Percentiles rank a stretch among this genome's conserved stretches.
Evolutionary conservation across 192 early-diverging fungal species (phyloP).

Genomic region (Coemansia biformis): DNA sequence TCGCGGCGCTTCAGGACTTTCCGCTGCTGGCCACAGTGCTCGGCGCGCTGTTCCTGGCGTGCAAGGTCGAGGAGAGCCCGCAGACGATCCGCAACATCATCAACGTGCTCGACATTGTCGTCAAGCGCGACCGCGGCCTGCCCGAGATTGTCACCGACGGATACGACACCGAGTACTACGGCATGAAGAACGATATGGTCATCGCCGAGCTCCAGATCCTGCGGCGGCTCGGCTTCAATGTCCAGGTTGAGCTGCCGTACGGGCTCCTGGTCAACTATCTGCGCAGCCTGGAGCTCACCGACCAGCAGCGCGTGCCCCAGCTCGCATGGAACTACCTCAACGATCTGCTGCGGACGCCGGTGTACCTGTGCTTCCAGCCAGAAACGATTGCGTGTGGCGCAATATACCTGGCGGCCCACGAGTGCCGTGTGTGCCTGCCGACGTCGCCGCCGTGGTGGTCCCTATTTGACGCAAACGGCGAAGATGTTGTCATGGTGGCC

Average conservation of each 20-base stretch:
- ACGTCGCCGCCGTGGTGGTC: slow-evolving; percentile 78
- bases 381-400: slow-evolving; percentile 76
- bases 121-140: slow-evolving; percentile 53
- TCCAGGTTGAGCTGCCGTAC: slow-evolving; percentile 95
- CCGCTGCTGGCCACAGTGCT: slow-evolving; percentile 63
- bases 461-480: slow-evolving; percentile 68
- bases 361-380: slow-evolving; percentile 48
- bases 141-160: slow-evolving; percentile 54
- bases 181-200: slow-evolving; percentile 74
- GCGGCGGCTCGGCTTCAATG: slow-evolving; percentile 84
- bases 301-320: slow-evolving; percentile 72
- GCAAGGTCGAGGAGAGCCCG: slow-evolving; percentile 79
- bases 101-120: slow-evolving; percentile 70
- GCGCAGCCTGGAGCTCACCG: slow-evolving; percentile 68
- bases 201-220: slow-evolving; percentile 86
- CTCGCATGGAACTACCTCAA: slow-evolving; percentile 93
- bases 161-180: slow-evolving; percentile 61
- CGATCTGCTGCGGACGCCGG: slow-evolving; percentile 60
- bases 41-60: slow-evolving; percentile 68
- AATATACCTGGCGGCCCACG: slow-evolving; percentile 75
- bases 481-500: slow-evolving; percentile 61
- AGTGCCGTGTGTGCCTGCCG: slow-evolving; percentile 63
- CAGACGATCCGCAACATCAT: slow-evolving; percentile 75
- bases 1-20: slow-evolving; percentile 69
- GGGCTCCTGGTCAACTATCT: slow-evolving; percentile 92